Evolutionary conservation across 495 filamentous ascomycete species (phyloP).

Genomic region (Penicillium alfredii): DNA sequence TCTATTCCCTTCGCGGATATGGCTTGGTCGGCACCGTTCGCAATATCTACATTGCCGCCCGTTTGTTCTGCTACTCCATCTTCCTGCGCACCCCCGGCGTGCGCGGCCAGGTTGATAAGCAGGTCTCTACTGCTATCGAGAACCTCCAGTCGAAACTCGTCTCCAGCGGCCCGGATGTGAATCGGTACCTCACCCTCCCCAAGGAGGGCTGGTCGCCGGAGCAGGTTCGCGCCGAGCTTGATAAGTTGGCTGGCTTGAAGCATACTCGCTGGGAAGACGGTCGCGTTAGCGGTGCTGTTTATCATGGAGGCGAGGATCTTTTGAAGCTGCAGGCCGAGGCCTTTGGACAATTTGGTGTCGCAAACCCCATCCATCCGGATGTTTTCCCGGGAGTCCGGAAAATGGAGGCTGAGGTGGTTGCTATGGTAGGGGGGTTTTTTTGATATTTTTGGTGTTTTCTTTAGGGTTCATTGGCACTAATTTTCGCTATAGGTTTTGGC

Average conservation of each 20-base stretch:
- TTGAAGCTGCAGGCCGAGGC: conserved; percentile 84
- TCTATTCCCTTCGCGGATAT: conserved; percentile 80
- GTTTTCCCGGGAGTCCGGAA: conserved; percentile 97
- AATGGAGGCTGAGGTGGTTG: conserved; percentile 98
- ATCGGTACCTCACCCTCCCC: conserved; percentile 69
- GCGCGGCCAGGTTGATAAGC: conserved; percentile 70
- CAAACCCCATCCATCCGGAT: conserved; percentile 99
- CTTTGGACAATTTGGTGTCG: conserved; percentile 85
- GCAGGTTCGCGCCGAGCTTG: conserved; percentile 72
- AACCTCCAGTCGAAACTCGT: conserved; percentile 81
- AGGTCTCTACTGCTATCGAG: conserved; percentile 58
- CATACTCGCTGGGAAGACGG: conserved; percentile 97
- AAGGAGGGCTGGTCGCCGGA: conserved; percentile 81
- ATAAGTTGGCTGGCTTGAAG: conserved; percentile 73
- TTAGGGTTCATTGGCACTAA: conserved; percentile 1
- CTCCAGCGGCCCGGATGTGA: conserved; percentile 62
- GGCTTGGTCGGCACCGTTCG: conserved; percentile 74
- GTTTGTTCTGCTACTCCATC: conserved; percentile 70
- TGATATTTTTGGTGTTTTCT: conserved; percentile 1
- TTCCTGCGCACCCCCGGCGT: conserved; percentile 85
- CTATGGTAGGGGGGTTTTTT: conserved; percentile 58
- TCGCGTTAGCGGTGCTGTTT: conserved; percentile 89
- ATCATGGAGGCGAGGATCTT: conserved; percentile 85
- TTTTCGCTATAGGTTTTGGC: conserved; percentile 52
- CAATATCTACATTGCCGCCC: conserved; percentile 63